Percentiles rank a stretch among this genome's conserved stretches.
These are phyloP conservation scores for Dianthus caryophyllus DNA, from an alignment of 148 eudicot species.

Conservation along the genomic window DNA sequence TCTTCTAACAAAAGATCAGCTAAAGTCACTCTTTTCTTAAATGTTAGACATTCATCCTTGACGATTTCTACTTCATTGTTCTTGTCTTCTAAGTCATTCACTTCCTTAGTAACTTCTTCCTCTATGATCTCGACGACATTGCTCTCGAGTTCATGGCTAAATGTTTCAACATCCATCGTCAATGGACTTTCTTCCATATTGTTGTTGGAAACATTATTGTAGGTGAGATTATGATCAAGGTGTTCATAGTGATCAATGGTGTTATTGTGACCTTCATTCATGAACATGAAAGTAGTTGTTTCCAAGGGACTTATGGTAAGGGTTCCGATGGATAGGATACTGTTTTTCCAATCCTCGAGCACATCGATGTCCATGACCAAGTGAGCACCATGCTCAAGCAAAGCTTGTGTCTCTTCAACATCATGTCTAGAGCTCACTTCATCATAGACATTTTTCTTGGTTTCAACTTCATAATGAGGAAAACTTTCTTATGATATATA, in stretches of 20 bases:
- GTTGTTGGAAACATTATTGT: background rate
- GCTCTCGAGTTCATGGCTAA: slow-evolving; percentile 30
- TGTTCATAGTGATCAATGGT: background rate
- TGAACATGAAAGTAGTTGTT: slow-evolving; percentile 1
- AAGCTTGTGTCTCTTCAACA: slow-evolving; percentile 14
- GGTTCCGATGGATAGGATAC: slow-evolving; percentile 59
- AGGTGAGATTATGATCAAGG: slow-evolving; percentile 11
- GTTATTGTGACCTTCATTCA: background rate
- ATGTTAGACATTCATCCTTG: slow-evolving; percentile 18
- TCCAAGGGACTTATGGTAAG: slow-evolving; percentile 43
- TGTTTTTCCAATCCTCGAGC: slow-evolving; percentile 43
- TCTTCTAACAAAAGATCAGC: slow-evolving; percentile 58
- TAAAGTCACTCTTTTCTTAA: slow-evolving; percentile 46
- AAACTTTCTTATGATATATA: background rate
- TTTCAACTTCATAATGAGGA: slow-evolving; percentile 9
- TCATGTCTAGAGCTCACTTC: slow-evolving; percentile 6
- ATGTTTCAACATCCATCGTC: slow-evolving; percentile 22
- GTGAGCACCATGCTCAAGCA: slow-evolving; percentile 19
- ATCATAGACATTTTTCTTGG: slow-evolving; percentile 17
- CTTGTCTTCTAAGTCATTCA: background rate
- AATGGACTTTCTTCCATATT: slow-evolving; percentile 18
- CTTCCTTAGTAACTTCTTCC: slow-evolving; percentile 1
- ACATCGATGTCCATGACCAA: slow-evolving; percentile 20
- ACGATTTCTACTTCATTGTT: background rate
- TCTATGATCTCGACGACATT: slow-evolving; percentile 12